These are phyloP conservation scores for Aureobasidium sp. DNA, from an alignment of 2,329 filamentous ascomycete species.

Conservation along the genomic window DNA sequence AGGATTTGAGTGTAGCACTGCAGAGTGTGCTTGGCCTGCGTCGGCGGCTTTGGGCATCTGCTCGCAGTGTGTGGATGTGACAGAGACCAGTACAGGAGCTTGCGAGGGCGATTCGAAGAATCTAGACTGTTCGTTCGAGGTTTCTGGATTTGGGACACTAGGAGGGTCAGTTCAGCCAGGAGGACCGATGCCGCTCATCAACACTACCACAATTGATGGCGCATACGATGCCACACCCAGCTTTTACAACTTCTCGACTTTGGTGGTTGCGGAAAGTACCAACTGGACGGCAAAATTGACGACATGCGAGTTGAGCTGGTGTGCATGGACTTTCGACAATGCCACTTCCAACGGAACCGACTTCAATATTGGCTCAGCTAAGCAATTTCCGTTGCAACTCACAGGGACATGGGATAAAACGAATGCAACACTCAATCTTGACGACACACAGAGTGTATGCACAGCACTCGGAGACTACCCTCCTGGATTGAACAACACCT, in stretches of 20 bases:
- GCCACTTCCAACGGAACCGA: not conserved
- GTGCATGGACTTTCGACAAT: not conserved
- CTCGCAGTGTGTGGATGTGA: not conserved
- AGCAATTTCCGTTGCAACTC: not conserved
- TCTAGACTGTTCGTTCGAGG: not conserved
- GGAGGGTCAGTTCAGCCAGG: slow-evolving; percentile 1
- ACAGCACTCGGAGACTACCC: not conserved
- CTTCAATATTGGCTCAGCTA: not conserved
- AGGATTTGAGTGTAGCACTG: not conserved
- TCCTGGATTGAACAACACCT: not conserved
- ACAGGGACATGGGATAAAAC: not conserved
- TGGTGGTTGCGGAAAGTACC: not conserved
- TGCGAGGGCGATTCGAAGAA: not conserved
- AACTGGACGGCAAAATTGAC: slow-evolving; percentile 13
- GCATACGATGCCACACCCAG: slow-evolving; percentile 4
- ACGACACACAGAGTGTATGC: slow-evolving; percentile 1
- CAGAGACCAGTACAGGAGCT: not conserved
- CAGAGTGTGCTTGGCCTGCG: not conserved
- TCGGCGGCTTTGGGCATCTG: slow-evolving; percentile 7
- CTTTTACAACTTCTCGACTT: slow-evolving; percentile 12
- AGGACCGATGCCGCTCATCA: slow-evolving; percentile 9
- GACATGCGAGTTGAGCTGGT: not conserved
- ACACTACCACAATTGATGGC: not conserved
- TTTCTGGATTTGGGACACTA: not conserved
- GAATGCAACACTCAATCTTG: not conserved